A percentile compares a stretch with the other conserved stretches of the same genome.
Evolutionary conservation across 192 early-diverging fungal genomes (phyloP).

Genomic region (Umbelopsis sp.): DNA sequence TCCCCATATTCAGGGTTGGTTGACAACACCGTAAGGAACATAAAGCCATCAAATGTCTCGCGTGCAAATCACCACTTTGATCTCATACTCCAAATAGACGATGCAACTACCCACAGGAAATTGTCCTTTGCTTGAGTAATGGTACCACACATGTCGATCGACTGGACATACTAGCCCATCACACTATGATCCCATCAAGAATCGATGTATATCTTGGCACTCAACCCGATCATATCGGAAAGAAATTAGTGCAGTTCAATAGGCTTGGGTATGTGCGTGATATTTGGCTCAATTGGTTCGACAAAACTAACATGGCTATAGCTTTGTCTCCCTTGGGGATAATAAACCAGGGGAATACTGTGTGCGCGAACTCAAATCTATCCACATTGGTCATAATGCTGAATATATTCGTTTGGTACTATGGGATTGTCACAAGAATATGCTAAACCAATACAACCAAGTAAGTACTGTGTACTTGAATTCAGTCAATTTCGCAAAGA

Average conservation of each 20-base stretch:
- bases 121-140: constrained; percentile 58
- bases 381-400: constrained; percentile 68
- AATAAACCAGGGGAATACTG: constrained; percentile 62
- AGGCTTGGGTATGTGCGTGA: constrained; percentile 34
- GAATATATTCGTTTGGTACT: constrained; percentile 70
- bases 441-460: constrained; percentile 76
- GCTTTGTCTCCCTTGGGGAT: constrained; percentile 69
- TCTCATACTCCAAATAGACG: constrained; percentile 43
- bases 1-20: constrained; percentile 5
- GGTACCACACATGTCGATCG: constrained; percentile 61
- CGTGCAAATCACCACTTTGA: neutral
- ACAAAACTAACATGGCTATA: constrained; percentile 24
- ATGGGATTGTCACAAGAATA: constrained; percentile 70
- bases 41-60: neutral
- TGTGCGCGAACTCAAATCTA: constrained; percentile 74
- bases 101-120: constrained; percentile 69
- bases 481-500: neutral
- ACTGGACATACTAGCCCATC: constrained; percentile 74
- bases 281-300: neutral
- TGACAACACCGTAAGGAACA: constrained; percentile 12
- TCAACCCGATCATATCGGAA: constrained; percentile 13
- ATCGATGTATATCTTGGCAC: constrained; percentile 71
- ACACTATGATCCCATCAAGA: constrained; percentile 76
- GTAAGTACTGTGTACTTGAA: constrained; percentile 32
- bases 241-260: constrained; percentile 39